These are phyloP conservation scores for Starmerella tilneyi DNA, from an alignment of 805 yeast species.

Conservation along the genomic window DNA sequence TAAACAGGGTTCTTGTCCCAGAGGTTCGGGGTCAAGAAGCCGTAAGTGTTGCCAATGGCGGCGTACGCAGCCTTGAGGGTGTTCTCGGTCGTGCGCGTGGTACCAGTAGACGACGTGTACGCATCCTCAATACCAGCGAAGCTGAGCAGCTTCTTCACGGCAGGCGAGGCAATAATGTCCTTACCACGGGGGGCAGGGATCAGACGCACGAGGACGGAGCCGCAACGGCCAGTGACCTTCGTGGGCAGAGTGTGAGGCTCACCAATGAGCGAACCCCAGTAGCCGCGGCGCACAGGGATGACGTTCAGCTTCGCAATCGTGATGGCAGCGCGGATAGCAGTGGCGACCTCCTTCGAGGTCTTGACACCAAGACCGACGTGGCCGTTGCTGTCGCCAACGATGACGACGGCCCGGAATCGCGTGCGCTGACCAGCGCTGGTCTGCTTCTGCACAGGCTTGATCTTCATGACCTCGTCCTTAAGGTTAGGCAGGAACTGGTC, in stretches of 20 bases:
- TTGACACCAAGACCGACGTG: slow-evolving; percentile 99
- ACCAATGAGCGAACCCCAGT: slow-evolving; percentile 99
- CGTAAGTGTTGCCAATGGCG: slow-evolving; percentile 99
- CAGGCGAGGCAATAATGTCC: slow-evolving; percentile 99
- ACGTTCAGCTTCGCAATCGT: slow-evolving; percentile 97
- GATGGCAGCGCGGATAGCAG: slow-evolving; percentile 99
- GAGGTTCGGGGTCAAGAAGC: slow-evolving; percentile 99
- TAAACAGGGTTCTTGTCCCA: slow-evolving; percentile 81
- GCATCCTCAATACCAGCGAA: slow-evolving; percentile 99
- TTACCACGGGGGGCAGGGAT: slow-evolving; percentile 99
- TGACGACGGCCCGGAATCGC: slow-evolving; percentile 99
- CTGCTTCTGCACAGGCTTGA: slow-evolving; percentile 99
- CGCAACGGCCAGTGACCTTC: slow-evolving; percentile 99
- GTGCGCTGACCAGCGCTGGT: slow-evolving; percentile 99
- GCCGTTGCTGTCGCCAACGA: slow-evolving; percentile 99
- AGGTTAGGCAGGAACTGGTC: slow-evolving; percentile 92
- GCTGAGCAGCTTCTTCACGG: slow-evolving; percentile 96
- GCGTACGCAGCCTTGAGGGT: slow-evolving; percentile 98
- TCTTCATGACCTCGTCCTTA: slow-evolving; percentile 99
- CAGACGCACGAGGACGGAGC: slow-evolving; percentile 95
- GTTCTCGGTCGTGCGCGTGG: slow-evolving; percentile 99
- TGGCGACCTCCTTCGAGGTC: slow-evolving; percentile 99
- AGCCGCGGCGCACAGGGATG: slow-evolving; percentile 99
- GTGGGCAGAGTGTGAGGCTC: slow-evolving; percentile 97
- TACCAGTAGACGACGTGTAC: slow-evolving; percentile 96